Percentiles rank a stretch among this genome's conserved stretches.
These are phyloP conservation scores for Aureobasidium zeae DNA, from an alignment of 2,329 filamentous ascomycete genomes.

Conservation along the genomic window DNA sequence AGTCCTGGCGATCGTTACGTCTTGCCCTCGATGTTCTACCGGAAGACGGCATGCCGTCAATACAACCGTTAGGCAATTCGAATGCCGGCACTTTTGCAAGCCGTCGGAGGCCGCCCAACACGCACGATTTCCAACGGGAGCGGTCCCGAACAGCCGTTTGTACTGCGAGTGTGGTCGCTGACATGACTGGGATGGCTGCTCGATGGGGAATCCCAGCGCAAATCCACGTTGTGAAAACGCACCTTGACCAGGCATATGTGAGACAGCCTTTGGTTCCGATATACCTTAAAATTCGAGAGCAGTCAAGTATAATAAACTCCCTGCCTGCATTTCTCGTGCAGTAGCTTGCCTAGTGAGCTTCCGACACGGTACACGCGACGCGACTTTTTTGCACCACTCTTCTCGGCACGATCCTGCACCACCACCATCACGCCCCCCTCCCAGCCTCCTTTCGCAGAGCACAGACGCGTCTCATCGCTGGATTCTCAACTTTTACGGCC, in stretches of 20 bases:
- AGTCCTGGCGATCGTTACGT: not conserved
- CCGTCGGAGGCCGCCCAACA: too few relatives aligned
- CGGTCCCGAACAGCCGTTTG: constrained; percentile 2
- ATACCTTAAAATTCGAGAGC: not conserved
- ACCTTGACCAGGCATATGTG: not conserved
- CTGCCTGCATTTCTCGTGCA: constrained; percentile 12
- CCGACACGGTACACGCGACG: constrained; percentile 1
- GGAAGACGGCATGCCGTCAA: constrained; percentile 7
- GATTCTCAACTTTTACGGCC: not conserved
- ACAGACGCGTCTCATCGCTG: constrained; percentile 7
- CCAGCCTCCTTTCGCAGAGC: constrained; percentile 10
- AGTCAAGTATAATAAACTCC: constrained; percentile 13
- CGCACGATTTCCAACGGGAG: too few relatives aligned
- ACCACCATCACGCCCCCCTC: too few relatives aligned
- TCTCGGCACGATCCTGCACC: not conserved
- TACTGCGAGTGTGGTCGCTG: not conserved
- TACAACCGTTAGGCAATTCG: constrained; percentile 12
- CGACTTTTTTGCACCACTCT: constrained; percentile 4
- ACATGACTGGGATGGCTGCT: not conserved
- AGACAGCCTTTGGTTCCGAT: constrained; percentile 5
- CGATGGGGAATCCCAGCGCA: constrained; percentile 1
- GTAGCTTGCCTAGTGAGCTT: constrained; percentile 9
- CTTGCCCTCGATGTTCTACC: not conserved
- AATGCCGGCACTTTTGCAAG: not conserved
- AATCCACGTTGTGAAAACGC: constrained; percentile 7